These are phyloP conservation scores for Uronychia setigera DNA, from an alignment of 73 alveolate species.

Conservation along the genomic window DNA sequence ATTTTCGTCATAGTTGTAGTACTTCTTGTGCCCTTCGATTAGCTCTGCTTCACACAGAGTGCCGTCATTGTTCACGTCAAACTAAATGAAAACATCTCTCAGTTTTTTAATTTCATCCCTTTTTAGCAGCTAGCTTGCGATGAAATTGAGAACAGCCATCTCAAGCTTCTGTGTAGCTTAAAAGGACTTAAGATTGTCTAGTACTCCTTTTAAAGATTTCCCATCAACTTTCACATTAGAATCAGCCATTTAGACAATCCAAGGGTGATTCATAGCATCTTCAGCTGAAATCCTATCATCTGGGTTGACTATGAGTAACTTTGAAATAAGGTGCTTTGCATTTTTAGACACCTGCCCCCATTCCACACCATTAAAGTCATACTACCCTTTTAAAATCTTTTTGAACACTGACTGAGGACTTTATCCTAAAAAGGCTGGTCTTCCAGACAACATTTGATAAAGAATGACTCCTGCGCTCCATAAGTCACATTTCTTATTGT, in stretches of 20 bases:
- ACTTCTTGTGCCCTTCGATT: slow-evolving; percentile 3
- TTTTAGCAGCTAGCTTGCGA: neutral
- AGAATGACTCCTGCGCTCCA: slow-evolving; percentile 89
- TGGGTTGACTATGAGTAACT: slow-evolving; percentile 57
- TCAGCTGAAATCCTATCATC: slow-evolving; percentile 53
- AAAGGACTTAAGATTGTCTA: slow-evolving; percentile 4
- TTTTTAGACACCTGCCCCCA: slow-evolving; percentile 53
- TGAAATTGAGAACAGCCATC: slow-evolving; percentile 12
- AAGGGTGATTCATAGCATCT: slow-evolving; percentile 53
- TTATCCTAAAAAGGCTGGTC: slow-evolving; percentile 88
- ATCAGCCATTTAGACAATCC: slow-evolving; percentile 31
- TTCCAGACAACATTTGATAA: slow-evolving; percentile 72
- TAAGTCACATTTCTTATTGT: slow-evolving; percentile 82
- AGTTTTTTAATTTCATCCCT: slow-evolving; percentile 11
- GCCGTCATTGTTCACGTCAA: too few relatives aligned
- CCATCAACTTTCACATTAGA: neutral
- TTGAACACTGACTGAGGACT: slow-evolving; percentile 55
- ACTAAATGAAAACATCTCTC: too few relatives aligned
- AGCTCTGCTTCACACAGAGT: neutral
- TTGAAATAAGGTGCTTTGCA: slow-evolving; percentile 65
- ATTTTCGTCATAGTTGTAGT: neutral
- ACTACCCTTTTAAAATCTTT: slow-evolving; percentile 57
- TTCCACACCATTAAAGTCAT: slow-evolving; percentile 38
- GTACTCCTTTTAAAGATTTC: neutral
- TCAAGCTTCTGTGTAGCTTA: neutral